Evolutionary conservation across 495 filamentous ascomycete genomes (phyloP).

Genomic region (Penicillium coffeae): DNA sequence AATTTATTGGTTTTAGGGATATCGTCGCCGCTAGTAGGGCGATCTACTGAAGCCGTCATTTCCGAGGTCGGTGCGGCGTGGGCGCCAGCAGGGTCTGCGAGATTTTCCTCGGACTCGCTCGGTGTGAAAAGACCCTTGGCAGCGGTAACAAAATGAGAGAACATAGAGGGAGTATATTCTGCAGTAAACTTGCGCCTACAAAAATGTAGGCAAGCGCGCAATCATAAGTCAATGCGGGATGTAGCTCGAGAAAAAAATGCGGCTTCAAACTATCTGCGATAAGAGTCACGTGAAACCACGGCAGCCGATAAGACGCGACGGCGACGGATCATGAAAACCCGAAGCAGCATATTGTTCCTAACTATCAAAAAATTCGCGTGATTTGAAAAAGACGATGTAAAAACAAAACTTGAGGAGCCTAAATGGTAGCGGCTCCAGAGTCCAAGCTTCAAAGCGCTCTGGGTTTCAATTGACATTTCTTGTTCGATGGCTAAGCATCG

Average conservation of each 20-base stretch:
- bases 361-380: no score
- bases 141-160: conserved; percentile 41
- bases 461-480: no score
- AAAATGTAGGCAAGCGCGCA: conserved; percentile 2
- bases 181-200: background rate
- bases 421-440: no score
- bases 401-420: no score
- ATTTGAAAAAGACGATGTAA: no score
- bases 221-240: background rate
- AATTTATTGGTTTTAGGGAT: conserved; percentile 9
- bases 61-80: conserved; percentile 18
- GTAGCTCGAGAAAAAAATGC: background rate
- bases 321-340: background rate
- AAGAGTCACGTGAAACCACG: background rate
- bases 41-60: conserved; percentile 40
- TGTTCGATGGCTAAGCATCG: no score
- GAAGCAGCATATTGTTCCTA: no score
- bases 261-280: background rate
- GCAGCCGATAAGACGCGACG: background rate
- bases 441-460: no score
- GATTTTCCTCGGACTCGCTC: conserved; percentile 20
- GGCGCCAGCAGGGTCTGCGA: conserved; percentile 16
- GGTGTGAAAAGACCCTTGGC: conserved; percentile 43
- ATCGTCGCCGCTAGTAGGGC: conserved; percentile 17
- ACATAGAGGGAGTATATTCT: conserved; percentile 30